Base-by-base conservation (phyloP, 75 land plant genomes). In the Cunninghamia lanceolata region DNA sequence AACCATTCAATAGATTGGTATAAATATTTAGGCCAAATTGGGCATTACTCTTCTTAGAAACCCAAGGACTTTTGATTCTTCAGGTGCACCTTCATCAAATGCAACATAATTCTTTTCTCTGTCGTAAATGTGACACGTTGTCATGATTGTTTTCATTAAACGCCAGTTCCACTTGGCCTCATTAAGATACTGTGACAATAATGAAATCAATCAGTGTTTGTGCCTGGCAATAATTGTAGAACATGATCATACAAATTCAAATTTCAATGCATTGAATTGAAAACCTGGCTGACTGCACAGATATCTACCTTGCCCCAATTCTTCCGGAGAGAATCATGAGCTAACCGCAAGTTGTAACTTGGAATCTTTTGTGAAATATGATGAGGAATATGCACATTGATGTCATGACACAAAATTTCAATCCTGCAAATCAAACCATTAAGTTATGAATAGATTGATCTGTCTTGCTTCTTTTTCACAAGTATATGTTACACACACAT, bases 291-390 rank as follows among this genome's bases (percentile, higher is more conserved):
- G 47, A 28, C 25, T 10, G 45, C 43, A 32, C 52, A 82, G 28
- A 13, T 89, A 97, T 96, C 96, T 93, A 97, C 97, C 96, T 93
- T 93, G 86, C 99, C 99, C 99, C 98, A 97, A 79, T 97, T 94
- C 83, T 94, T 77, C 81, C 91, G 88, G 19, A 97, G 92, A 14
- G 99, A 96, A 52, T 93, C 89, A 86, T 97, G 95, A 81, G 99
- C 99, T 76, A 93, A 88, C 45, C 93, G 87, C 63, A 97, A 91
- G 81, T 97, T 97, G 90, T 97, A 97, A 91, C 95, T 96, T 15
- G 99, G 98, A 86, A 97, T 97, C 88, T 89, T 95, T 68, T 94
- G 89, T 77, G 98, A 96, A 42, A 97, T 88, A 89, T 97, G 99
- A 85, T 97, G 99, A 1, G 99, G 99, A 30, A 97, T 95, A 85